Percentiles rank a stretch among this genome's conserved stretches.
phyloP scores from a whole-genome alignment of 768 basidiomycete genomes.

The Leccinum aurantiacum region DNA sequence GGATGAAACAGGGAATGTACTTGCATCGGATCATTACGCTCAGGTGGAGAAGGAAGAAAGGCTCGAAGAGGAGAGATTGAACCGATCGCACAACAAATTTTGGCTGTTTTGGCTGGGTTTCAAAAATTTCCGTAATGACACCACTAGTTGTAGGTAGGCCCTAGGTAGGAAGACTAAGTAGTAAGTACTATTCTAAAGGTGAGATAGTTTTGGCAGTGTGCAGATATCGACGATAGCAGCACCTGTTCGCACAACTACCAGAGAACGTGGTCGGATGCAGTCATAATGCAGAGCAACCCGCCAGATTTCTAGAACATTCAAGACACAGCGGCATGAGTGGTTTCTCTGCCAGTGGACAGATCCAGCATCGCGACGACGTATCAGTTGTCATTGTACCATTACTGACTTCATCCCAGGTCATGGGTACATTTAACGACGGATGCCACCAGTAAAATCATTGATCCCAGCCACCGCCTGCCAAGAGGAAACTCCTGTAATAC shows the following conservation, averaged over 20 bases:
- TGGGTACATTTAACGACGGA: background rate
- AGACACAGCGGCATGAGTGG: constrained; percentile 1
- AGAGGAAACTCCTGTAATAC: background rate
- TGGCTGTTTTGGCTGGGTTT: constrained; percentile 48
- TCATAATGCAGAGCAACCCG: background rate
- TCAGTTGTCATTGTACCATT: background rate
- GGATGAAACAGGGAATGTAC: constrained; percentile 9
- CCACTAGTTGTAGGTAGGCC: too few species aligned
- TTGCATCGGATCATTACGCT: constrained; percentile 30
- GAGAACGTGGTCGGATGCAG: background rate
- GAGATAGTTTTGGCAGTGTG: too few species aligned
- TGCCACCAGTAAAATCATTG: background rate
- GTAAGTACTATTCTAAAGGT: too few species aligned
- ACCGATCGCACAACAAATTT: constrained; percentile 42
- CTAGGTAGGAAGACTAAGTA: too few species aligned
- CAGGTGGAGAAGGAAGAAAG: constrained; percentile 24
- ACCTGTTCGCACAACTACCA: too few species aligned
- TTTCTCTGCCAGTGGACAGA: constrained; percentile 8
- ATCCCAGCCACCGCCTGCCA: background rate
- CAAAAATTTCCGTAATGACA: constrained; percentile 29
- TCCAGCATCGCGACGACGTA: background rate
- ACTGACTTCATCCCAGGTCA: constrained; percentile 3
- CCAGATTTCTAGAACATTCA: background rate
- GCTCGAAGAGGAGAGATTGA: constrained; percentile 29
- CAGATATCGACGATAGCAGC: too few species aligned